A percentile compares a stretch with the other conserved stretches of the same genome.
Conservation (phyloP, 345 rosid genomes). For the Physaria fendleri region DNA sequence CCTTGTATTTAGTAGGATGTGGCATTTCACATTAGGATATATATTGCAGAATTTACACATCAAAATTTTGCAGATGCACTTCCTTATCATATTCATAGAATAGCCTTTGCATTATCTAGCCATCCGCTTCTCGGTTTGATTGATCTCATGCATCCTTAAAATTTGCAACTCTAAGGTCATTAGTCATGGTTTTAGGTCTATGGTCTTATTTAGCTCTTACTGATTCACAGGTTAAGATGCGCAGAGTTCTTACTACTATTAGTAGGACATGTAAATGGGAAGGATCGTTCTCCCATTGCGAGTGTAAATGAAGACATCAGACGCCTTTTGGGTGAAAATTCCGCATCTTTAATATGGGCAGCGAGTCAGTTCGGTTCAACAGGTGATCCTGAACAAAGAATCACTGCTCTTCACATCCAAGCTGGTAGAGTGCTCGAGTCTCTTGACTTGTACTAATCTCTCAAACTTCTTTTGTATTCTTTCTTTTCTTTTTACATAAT, state of each 20-base stretch:
- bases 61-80: not conserved
- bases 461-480: not conserved
- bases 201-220: not conserved
- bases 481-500: not conserved
- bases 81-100: not conserved
- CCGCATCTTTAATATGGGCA: conserved; percentile 96
- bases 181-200: not conserved
- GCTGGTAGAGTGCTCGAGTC: conserved; percentile 94
- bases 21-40: not conserved
- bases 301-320: conserved; percentile 77
- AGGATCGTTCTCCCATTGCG: conserved; percentile 71
- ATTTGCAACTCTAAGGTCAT: not conserved
- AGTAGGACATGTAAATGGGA: conserved; percentile 83
- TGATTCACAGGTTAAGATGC: conserved; percentile 62
- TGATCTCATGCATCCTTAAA: not conserved
- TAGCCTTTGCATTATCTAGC: conserved; percentile 2
- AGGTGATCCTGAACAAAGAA: conserved; percentile 77
- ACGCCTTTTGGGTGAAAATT: conserved; percentile 86
- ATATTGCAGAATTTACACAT: not conserved
- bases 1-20: not conserved
- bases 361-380: conserved; percentile 93
- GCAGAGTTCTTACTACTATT: conserved; percentile 93
- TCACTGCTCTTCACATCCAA: conserved; percentile 77
- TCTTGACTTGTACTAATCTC: conserved; percentile 57
- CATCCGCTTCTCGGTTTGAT: not conserved